Evolutionary conservation across 805 yeast genomes (phyloP).

Genomic region (Pachysolen tannophilus): DNA sequence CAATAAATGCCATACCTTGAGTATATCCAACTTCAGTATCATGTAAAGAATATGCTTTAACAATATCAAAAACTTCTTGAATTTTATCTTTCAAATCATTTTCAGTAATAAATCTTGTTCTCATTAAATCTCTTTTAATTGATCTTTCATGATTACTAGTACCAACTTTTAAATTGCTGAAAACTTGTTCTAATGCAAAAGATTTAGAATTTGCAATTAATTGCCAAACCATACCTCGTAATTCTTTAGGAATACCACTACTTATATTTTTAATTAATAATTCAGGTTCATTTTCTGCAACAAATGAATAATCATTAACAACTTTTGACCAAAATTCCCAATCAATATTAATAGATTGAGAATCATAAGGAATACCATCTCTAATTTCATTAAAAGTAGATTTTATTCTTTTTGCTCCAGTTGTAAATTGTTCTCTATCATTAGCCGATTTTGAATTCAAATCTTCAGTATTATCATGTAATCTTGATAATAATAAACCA

Average conservation of each 20-base stretch:
- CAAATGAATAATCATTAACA: constrained; percentile 65
- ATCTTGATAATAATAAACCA: constrained; percentile 54
- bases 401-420: constrained; percentile 29
- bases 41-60: constrained; percentile 76
- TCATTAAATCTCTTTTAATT: constrained; percentile 72
- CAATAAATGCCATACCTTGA: constrained; percentile 94
- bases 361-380: constrained; percentile 33
- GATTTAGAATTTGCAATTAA: constrained; percentile 74
- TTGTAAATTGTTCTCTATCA: constrained; percentile 18
- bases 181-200: constrained; percentile 51
- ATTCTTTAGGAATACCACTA: constrained; percentile 74
- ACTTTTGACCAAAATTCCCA: constrained; percentile 89
- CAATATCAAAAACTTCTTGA: constrained; percentile 61
- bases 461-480: constrained; percentile 45
- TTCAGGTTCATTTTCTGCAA: constrained; percentile 55
- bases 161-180: constrained; percentile 35
- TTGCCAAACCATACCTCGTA: constrained; percentile 93
- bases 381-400: constrained; percentile 39
- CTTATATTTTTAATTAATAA: constrained; percentile 54
- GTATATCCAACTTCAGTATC: constrained; percentile 96
- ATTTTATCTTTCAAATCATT: constrained; percentile 46
- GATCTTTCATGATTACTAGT: constrained; percentile 61
- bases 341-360: constrained; percentile 36
- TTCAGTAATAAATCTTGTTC: constrained; percentile 74
- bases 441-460: constrained; percentile 34